Evolutionary conservation across 2,329 filamentous ascomycete species (phyloP).

Genomic region (Xylaria sp.): DNA sequence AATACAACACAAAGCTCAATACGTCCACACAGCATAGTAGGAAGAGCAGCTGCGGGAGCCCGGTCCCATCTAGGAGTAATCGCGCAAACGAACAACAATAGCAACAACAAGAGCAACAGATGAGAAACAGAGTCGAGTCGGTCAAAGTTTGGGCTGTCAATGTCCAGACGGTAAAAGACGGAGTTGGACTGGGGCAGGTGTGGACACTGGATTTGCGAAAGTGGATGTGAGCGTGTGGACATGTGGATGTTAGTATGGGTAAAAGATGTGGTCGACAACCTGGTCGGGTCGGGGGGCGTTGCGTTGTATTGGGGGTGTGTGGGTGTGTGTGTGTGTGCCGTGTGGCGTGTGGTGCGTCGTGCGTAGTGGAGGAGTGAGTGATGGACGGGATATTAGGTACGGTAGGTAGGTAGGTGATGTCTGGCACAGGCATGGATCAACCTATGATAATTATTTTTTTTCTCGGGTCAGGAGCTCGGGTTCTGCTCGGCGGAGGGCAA

Average conservation of each 20-base stretch:
- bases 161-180: conserved; percentile 21
- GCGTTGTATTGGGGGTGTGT: background rate
- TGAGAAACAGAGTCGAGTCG: background rate
- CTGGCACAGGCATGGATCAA: conserved; percentile 16
- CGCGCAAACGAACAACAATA: conserved; percentile 7
- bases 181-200: conserved; percentile 20
- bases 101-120: background rate
- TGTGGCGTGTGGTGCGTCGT: background rate
- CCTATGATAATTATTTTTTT: conserved; percentile 22
- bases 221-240: conserved; percentile 15
- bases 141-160: conserved; percentile 19
- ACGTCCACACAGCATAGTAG: conserved; percentile 7
- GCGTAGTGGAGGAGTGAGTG: background rate
- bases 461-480: conserved; percentile 29
- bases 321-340: background rate
- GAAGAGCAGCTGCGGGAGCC: background rate
- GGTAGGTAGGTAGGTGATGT: background rate
- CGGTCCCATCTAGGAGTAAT: background rate
- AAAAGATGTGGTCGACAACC: background rate
- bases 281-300: background rate
- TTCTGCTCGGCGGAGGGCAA: conserved; percentile 13
- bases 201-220: conserved; percentile 23
- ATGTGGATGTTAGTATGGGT: conserved; percentile 8
- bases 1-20: background rate
- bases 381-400: background rate